Evolutionary conservation across 2,329 filamentous ascomycete genomes (phyloP).

Genomic region (Plenodomus lindquistii): DNA sequence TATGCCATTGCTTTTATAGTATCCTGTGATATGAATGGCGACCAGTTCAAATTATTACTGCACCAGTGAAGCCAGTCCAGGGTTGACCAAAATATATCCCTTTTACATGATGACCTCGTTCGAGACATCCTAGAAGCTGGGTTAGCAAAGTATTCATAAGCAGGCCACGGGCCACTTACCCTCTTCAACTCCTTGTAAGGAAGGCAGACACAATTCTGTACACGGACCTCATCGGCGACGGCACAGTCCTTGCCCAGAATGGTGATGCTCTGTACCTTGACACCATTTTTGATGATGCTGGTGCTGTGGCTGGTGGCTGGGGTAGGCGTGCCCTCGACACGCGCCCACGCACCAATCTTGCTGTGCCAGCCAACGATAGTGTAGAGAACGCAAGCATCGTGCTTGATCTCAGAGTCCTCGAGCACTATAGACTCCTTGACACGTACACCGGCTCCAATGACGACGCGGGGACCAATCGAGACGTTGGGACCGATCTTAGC

Average conservation of each 20-base stretch:
- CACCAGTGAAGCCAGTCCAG: neutral
- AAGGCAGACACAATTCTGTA: constrained; percentile 97
- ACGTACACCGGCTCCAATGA: constrained; percentile 82
- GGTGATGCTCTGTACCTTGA: constrained; percentile 98
- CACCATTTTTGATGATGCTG: constrained; percentile 94
- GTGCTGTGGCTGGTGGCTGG: constrained; percentile 87
- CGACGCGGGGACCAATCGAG: constrained; percentile 86
- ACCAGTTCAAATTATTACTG: neutral
- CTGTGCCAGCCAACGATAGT: constrained; percentile 97
- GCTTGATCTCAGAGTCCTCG: constrained; percentile 93
- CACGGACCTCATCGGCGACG: constrained; percentile 90
- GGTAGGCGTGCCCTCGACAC: constrained; percentile 92
- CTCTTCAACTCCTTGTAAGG: constrained; percentile 98
- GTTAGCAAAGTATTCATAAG: constrained; percentile 6
- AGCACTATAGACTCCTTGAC: constrained; percentile 96
- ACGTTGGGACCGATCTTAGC: constrained; percentile 98
- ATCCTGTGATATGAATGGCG: neutral
- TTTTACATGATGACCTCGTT: constrained; percentile 89
- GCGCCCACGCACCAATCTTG: constrained; percentile 95
- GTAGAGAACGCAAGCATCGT: constrained; percentile 94
- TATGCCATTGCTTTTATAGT: constrained; percentile 2
- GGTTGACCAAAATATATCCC: neutral
- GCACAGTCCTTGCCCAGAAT: constrained; percentile 95
- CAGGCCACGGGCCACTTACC: constrained; percentile 59
- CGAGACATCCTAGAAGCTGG: constrained; percentile 68